Base-by-base conservation (phyloP, 345 rosid species). In the Syzygium oleosum region DNA sequence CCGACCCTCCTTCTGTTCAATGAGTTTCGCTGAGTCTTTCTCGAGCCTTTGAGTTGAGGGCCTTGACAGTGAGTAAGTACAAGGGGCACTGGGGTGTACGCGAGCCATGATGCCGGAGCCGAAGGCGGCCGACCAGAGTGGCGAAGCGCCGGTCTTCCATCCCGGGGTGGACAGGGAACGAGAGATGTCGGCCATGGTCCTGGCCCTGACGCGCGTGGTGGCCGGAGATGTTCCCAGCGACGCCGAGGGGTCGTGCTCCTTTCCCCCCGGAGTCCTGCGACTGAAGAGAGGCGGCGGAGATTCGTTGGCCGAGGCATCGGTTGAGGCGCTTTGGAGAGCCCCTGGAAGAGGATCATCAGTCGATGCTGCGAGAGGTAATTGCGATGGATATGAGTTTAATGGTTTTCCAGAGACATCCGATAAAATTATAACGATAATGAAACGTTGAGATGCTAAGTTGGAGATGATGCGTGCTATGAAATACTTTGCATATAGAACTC, bases 131-230 rank as follows among this genome's bases (percentile, higher is more conserved):
- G 91, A 88, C 41, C 83, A 78, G 27, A 51, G 65, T 23, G 89
- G 73, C 29, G 80, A 58, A 46, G 54, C 27, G 49, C 83, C 27
- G 7, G 12, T 38, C 49, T 43, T 73, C 83, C 38, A 34, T 73
- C 83, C 83, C 2, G 49, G 83, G 27, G 14, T 80, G 88, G 88
- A 87, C 52, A 91, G 94, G 87, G 94, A 94, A 84, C 90, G 88
- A 41, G 99, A 97, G 95, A 94, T 91, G 96, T 90, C 94, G 1
- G 93, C 91, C 21, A 97, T 97, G 89, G 99, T 97, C 52, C 89
- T 95, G 87, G 98, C 99, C 89, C 91, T 97, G 91, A 90, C 93
- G 3, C 96, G 91, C 52, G 98, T 97, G 10, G 95, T 97, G 54
- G 90, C 96, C 5, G 98, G 99, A 31, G 93, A 93, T 59, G 92